Evolutionary conservation across 306 rosid species (phyloP).

Genomic region (Aeschynomene evenia): DNA sequence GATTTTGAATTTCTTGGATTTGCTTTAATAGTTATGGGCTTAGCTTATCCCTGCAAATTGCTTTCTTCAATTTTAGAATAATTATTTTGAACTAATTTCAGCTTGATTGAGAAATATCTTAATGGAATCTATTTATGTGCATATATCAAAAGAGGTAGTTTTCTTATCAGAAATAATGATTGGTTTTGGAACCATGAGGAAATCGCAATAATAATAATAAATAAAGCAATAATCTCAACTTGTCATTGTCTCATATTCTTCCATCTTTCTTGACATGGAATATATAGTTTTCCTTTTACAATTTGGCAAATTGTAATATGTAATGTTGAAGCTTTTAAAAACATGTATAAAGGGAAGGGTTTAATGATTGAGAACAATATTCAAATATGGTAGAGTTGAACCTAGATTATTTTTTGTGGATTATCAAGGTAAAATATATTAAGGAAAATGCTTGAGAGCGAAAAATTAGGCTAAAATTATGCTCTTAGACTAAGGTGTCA

Average conservation of each 20-base stretch:
- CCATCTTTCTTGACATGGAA: not conserved
- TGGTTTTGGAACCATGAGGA: not conserved
- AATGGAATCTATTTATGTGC: not conserved
- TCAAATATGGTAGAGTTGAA: no score
- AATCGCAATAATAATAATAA: not conserved
- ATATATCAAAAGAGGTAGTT: not conserved
- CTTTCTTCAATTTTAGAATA: not conserved
- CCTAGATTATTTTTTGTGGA: not conserved
- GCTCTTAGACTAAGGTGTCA: no score
- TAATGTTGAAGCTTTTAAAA: not conserved
- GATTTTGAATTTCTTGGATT: no score
- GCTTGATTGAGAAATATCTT: not conserved
- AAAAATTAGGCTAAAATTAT: no score
- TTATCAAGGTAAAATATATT: no score
- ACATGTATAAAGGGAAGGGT: not conserved
- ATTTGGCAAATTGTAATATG: not conserved
- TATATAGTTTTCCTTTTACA: not conserved
- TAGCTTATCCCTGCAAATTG: not conserved
- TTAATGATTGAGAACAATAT: not conserved
- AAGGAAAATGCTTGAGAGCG: no score
- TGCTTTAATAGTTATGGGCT: not conserved
- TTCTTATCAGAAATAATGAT: not conserved
- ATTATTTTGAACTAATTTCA: not conserved
- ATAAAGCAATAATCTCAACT: not conserved
- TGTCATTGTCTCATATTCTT: not conserved